Evolutionary conservation across 495 filamentous ascomycete genomes (phyloP).

Genomic region (Cercophora newfieldiana): DNA sequence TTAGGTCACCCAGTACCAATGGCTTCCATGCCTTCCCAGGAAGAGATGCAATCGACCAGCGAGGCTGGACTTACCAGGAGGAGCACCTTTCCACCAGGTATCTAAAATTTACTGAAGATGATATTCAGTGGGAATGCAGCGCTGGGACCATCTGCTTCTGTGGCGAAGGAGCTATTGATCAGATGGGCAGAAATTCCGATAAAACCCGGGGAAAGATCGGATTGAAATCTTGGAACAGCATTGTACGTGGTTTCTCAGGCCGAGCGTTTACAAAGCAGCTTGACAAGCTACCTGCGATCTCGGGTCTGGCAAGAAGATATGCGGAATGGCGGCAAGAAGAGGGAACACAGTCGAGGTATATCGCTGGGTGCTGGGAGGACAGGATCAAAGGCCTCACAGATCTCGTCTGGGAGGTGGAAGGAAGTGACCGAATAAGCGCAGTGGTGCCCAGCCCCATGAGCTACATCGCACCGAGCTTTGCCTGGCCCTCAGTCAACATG

Average conservation of each 20-base stretch:
- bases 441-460: neutral
- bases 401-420: neutral
- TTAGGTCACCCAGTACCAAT: neutral
- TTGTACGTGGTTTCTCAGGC: neutral
- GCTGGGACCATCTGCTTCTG: neutral
- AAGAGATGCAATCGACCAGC: neutral
- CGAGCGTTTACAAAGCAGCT: neutral
- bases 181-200: neutral
- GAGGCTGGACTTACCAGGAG: slow-evolving; percentile 13
- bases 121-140: slow-evolving; percentile 8
- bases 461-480: slow-evolving; percentile 2
- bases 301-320: neutral
- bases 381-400: neutral
- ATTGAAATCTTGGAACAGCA: neutral
- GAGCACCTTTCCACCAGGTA: slow-evolving; percentile 1
- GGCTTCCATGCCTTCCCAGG: neutral
- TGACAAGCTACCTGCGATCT: slow-evolving; percentile 1
- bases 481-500: neutral
- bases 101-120: slow-evolving; percentile 3
- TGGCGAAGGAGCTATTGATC: neutral
- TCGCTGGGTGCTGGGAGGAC: slow-evolving; percentile 5
- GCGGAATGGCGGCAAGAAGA: neutral
- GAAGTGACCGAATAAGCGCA: neutral
- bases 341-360: neutral
- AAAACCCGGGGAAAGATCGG: neutral